Conservation (phyloP, 768 basidiomycete species). For the Obba rivulosa region DNA sequence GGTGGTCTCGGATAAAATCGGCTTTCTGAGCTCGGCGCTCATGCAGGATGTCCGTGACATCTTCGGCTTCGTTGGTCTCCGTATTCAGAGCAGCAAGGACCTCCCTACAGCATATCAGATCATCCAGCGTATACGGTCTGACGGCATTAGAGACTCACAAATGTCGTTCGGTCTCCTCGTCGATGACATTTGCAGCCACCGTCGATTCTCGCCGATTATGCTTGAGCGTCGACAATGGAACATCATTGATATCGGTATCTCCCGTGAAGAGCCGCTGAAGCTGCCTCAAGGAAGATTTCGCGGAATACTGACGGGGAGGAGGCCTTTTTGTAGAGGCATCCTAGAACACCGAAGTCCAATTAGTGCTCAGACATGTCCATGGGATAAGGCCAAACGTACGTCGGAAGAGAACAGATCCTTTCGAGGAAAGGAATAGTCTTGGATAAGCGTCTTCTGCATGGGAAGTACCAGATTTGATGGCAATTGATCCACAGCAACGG, state of each 20-base stretch:
- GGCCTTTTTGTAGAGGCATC: slow-evolving; percentile 6
- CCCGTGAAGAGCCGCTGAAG: slow-evolving; percentile 68
- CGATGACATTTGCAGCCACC: slow-evolving; percentile 25
- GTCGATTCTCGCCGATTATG: slow-evolving; percentile 27
- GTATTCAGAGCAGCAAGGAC: slow-evolving; percentile 59
- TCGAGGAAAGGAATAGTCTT: slow-evolving; percentile 43
- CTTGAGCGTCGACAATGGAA: slow-evolving; percentile 55
- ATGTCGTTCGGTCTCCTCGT: slow-evolving; percentile 68
- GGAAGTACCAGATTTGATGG: slow-evolving; percentile 75
- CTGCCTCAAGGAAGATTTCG: slow-evolving; percentile 47
- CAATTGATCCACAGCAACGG: slow-evolving; percentile 62
- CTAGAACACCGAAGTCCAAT: slow-evolving; percentile 1
- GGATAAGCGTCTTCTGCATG: slow-evolving; percentile 71
- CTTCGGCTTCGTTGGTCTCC: slow-evolving; percentile 44
- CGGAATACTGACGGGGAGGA: slow-evolving; percentile 45
- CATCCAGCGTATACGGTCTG: neutral
- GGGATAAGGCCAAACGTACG: slow-evolving; percentile 20
- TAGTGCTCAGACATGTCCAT: neutral
- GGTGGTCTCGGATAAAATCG: slow-evolving; percentile 85
- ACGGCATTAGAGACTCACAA: slow-evolving; percentile 42
- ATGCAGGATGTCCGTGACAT: slow-evolving; percentile 54
- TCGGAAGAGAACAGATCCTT: slow-evolving; percentile 21
- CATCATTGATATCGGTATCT: slow-evolving; percentile 39
- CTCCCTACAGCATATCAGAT: slow-evolving; percentile 39
- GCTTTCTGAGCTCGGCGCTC: slow-evolving; percentile 74